These are phyloP conservation scores for Hibiscus tridactylites DNA, from an alignment of 345 rosid species.

Conservation along the genomic window DNA sequence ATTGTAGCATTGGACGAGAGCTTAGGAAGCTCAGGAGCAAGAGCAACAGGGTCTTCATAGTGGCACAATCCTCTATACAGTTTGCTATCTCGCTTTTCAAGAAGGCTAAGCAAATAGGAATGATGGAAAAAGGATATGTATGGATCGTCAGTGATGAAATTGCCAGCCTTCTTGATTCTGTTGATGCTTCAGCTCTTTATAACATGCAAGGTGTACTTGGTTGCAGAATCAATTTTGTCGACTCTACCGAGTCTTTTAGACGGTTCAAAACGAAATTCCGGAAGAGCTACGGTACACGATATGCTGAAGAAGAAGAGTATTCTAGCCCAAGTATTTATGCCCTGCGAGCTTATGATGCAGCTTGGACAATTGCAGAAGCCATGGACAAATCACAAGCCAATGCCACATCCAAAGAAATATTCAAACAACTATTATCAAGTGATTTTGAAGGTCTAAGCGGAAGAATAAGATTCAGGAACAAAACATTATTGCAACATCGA, in stretches of 20 bases:
- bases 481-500: neutral
- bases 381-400: constrained; percentile 3
- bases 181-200: constrained; percentile 8
- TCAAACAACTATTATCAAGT: constrained; percentile 9
- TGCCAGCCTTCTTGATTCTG: constrained; percentile 18
- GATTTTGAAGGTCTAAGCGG: constrained; percentile 23
- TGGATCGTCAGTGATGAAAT: constrained; percentile 26
- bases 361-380: constrained; percentile 16
- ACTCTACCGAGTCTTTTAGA: constrained; percentile 2
- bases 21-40: constrained; percentile 2
- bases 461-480: constrained; percentile 12
- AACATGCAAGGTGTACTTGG: constrained; percentile 29
- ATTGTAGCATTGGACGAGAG: neutral
- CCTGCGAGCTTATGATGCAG: constrained; percentile 31
- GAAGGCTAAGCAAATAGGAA: constrained; percentile 24
- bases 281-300: constrained; percentile 6
- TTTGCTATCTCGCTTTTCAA: constrained; percentile 19
- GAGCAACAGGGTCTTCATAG: constrained; percentile 2
- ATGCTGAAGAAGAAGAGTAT: constrained; percentile 23
- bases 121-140: constrained; percentile 26
- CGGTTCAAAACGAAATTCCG: constrained; percentile 12
- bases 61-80: neutral
- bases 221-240: constrained; percentile 8
- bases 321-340: constrained; percentile 21
- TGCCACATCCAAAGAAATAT: neutral